These are phyloP conservation scores for Leccinum broughii DNA, from an alignment of 768 basidiomycete genomes.

Conservation along the genomic window DNA sequence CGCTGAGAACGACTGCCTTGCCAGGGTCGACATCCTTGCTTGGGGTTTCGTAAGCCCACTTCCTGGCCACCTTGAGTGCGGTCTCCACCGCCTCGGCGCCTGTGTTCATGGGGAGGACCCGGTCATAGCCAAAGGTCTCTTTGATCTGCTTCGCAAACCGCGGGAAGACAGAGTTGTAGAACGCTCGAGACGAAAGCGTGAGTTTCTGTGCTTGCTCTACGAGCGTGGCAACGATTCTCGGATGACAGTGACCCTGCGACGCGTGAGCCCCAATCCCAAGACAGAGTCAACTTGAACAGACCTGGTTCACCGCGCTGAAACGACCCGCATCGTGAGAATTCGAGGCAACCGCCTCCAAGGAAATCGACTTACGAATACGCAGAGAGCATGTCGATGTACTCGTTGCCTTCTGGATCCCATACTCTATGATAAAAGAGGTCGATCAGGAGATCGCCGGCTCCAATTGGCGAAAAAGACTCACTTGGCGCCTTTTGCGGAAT, in stretches of 20 bases:
- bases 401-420: constrained; percentile 93
- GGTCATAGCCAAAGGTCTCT: constrained; percentile 85
- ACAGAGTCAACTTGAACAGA: constrained; percentile 33
- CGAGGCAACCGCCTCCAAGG: constrained; percentile 2
- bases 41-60: constrained; percentile 97
- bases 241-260: constrained; percentile 85
- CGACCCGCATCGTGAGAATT: constrained; percentile 3
- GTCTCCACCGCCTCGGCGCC: constrained; percentile 99
- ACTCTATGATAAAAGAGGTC: constrained; percentile 46
- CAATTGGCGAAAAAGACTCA: constrained; percentile 51
- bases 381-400: constrained; percentile 97
- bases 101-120: constrained; percentile 98
- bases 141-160: constrained; percentile 86
- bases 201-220: constrained; percentile 84
- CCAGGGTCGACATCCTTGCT: constrained; percentile 49
- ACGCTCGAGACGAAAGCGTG: constrained; percentile 93
- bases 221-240: constrained; percentile 79
- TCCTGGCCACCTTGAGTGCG: constrained; percentile 90
- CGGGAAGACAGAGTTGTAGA: constrained; percentile 92
- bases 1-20: constrained; percentile 83
- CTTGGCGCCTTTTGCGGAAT: constrained; percentile 86
- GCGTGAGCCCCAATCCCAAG: constrained; percentile 2
- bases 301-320: constrained; percentile 83
- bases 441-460: constrained; percentile 3
- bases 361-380: constrained; percentile 82